phyloP scores from a whole-genome alignment of 306 rosid species.

The Purshia tridentata region DNA sequence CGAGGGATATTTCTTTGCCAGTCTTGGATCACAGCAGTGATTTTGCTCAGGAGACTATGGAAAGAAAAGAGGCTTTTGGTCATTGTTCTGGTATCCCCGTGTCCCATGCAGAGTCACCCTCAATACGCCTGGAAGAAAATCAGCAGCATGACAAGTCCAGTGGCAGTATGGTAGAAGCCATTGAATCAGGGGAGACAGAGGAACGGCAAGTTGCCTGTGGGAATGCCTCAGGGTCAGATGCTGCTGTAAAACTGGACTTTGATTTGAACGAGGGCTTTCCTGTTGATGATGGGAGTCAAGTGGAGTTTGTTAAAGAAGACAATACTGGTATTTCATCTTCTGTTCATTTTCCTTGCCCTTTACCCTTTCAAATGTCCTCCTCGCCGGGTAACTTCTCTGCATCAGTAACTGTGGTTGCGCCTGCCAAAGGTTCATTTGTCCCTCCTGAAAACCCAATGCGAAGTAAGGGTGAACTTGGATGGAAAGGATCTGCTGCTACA shows the following conservation, averaged over 20 bases:
- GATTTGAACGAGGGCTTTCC: conserved; percentile 74
- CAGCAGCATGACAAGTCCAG: conserved; percentile 27
- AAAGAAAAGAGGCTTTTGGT: conserved; percentile 24
- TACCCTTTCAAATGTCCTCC: conserved; percentile 49
- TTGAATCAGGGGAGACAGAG: conserved; percentile 36
- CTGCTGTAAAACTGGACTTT: conserved; percentile 53
- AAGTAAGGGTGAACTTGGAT: conserved; percentile 66
- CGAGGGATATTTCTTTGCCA: conserved; percentile 9
- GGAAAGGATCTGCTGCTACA: conserved; percentile 87
- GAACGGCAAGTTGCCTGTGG: conserved; percentile 33
- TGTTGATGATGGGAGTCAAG: conserved; percentile 56
- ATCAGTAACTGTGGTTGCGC: conserved; percentile 64
- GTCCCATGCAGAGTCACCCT: conserved; percentile 14
- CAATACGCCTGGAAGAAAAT: conserved; percentile 25
- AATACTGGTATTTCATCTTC: conserved; percentile 15
- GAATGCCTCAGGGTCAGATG: conserved; percentile 38
- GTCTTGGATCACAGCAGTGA: conserved; percentile 19
- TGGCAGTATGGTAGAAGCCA: conserved; percentile 16
- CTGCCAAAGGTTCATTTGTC: conserved; percentile 64
- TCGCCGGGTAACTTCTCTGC: conserved; percentile 44
- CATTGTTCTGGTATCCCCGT: conserved; percentile 17
- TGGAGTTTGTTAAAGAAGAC: no score
- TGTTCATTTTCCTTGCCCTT: conserved; percentile 46
- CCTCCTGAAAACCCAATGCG: conserved; percentile 65
- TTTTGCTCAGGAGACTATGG: conserved; percentile 14